Evolutionary conservation across 805 yeast genomes (phyloP), one percentile per base, ranked within the genome.

Genomic region (Wickerhamomyces rabaulensis): DNA sequence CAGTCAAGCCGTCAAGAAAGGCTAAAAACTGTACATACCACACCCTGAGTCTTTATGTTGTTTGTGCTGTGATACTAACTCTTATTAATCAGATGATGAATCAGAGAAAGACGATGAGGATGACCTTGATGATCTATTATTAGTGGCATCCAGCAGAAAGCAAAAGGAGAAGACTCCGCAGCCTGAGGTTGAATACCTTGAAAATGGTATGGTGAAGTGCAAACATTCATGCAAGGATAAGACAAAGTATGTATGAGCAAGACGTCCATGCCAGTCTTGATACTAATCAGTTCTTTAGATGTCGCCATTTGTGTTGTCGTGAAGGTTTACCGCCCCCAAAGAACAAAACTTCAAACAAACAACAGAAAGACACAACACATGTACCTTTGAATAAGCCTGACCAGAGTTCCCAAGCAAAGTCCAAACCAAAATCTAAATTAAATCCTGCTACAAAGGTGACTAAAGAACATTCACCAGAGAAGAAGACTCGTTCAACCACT

Each of bases 231-330:
- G 80, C 49, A 72, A 66, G 41, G 67, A 68, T 44, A 65, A 64
- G 47, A 39, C 53, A 2, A 54, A 36, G 53, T 58, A 40, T 7
- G 57, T 43, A 6, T 26, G 15, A 25, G 26, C n/a, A 16, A 21
- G 21, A n/a, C 6, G 15, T 12, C 16, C 26, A 12, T 5, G 9
- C 26, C 20, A 7, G 8, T 8, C 15, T 12, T 13, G 3, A 19
- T 40, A 49, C 52, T 49, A 48, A 60, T 51, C 58, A 57, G 39
- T 25, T n/a, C 2, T 26, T 1, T 15, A 59, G 52, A 0, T 76
- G 79, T 45, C 66, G 78, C 10, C 79, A 76, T 53, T 42, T 70
- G 5, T 75, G 80, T 43, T 76, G 80, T 47, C 66, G 70, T 36
- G 74, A 71, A 33, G 79, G 79, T 1, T 56, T 68, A 17, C 66